These are phyloP conservation scores for Pterulicium gracile DNA, from an alignment of 1,284 basidiomycete species.

Conservation along the genomic window DNA sequence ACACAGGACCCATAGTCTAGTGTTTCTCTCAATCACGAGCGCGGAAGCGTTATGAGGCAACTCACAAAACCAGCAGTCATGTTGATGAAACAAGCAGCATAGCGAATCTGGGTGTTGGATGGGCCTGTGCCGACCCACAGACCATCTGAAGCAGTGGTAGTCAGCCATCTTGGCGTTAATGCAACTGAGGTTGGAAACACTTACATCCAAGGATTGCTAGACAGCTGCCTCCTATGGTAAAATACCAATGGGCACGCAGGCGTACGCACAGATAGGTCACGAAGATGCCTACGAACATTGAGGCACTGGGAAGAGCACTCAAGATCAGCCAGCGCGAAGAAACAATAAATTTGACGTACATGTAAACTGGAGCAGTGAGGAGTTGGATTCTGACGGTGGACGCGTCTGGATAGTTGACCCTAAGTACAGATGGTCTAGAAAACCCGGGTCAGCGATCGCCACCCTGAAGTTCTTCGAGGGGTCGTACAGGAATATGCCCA, in stretches of 20 bases:
- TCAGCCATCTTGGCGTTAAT: too few species aligned
- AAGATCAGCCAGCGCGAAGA: not conserved
- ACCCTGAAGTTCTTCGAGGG: not conserved
- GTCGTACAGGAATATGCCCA: slow-evolving; percentile 2
- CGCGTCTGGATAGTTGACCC: slow-evolving; percentile 8
- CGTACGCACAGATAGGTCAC: slow-evolving; percentile 7
- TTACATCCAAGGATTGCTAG: slow-evolving; percentile 8
- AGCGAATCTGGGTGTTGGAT: slow-evolving; percentile 6
- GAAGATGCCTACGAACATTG: slow-evolving; percentile 3
- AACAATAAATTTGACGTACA: slow-evolving; percentile 2
- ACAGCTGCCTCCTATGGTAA: slow-evolving; percentile 6
- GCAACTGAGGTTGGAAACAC: too few species aligned
- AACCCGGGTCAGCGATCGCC: not conserved
- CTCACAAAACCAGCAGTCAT: slow-evolving; percentile 10
- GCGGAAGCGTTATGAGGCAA: not conserved
- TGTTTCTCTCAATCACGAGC: too few species aligned
- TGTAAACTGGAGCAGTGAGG: slow-evolving; percentile 7
- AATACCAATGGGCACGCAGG: slow-evolving; percentile 8
- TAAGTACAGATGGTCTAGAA: slow-evolving; percentile 9
- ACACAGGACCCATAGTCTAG: slow-evolving; percentile 10
- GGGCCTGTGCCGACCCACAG: slow-evolving; percentile 9
- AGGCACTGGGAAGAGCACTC: not conserved
- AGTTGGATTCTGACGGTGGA: slow-evolving; percentile 9
- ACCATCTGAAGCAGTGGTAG: slow-evolving; percentile 4
- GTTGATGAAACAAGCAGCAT: slow-evolving; percentile 11